Evolutionary conservation across 352 stramenopile species (phyloP), one percentile per base, ranked within the genome.

Genomic region (Phytophthora uliginosa): DNA sequence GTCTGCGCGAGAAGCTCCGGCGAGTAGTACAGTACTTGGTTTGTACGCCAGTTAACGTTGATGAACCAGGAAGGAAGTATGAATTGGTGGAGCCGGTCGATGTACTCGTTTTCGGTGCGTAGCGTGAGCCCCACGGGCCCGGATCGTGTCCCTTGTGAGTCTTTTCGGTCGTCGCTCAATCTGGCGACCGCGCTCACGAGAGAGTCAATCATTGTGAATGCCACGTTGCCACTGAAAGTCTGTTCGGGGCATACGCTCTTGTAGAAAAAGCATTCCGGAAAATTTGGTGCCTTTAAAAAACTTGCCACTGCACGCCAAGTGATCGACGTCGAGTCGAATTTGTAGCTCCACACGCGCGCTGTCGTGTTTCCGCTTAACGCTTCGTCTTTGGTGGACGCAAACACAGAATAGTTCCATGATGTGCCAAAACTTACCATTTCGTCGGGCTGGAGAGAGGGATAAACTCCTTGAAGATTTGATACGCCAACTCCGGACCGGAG

Each of bases 11-110:
- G 63, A 2, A 73, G 9, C 28, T 75, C 48, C 2, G 76, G 48
- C 2, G 76, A 65, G 28, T 81, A 86, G 52, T 84, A 69, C 4
- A 82, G 26, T 1, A 51, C 66, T 28, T 88, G 76, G 24, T 73
- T 83, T 9, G 74, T 84, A 15, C 78, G 73, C 69, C 69, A 80
- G 26, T 76, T 75, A 17, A 42, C 62, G 15, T 58, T 76, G 10
- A 50, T 54, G 50, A 86, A 88, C 42, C 83, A 61, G 6, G 53
- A 59, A 7, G 81, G 77, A 8, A 84, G 28, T 31, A 82, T 38
- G 31, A 79, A 84, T 20, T 88, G 70, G 65, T 88, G 76, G 7
- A 88, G 33, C 2, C 79, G 78, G 31, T 88, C 77, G n/a, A 79
- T 51, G n/a, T 67, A 88, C 47, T 70, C 50, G 34, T 33, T 78